Evolutionary conservation across 441 rosid species (phyloP), one percentile per base, ranked within the genome.

Genomic region (Corymbia citriodora): DNA sequence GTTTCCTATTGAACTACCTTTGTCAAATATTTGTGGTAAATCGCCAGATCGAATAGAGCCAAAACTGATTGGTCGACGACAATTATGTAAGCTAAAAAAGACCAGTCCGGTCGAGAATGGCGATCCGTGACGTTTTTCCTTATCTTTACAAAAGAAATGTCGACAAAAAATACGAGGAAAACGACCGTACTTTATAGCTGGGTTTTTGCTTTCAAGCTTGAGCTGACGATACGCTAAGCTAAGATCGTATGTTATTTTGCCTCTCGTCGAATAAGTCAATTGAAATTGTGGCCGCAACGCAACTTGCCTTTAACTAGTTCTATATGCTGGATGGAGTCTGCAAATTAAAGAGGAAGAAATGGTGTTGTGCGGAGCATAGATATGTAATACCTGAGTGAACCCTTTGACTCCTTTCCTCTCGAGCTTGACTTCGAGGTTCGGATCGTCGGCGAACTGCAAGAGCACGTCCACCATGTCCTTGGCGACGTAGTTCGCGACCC

Each of bases 391-490:
- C 93, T 90, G 94, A 55, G 90, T 92, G 48, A 94, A 91, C 11
- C 92, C 95, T 91, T 93, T 94, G 48, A 94, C 95, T 2, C 96
- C 95, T 63, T 88, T 89, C 65, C 96, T 93, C 61, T 94, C 95
- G 23, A 96, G 92, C 94, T 95, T 93, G 57, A 93, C 90, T 3
- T 94, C 94, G n/a, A 91, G 92, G 50, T 49, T 68, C 1, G 94
- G 94, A 88, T 94, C 94, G 36, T 94, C 94, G 5, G 95, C 93
- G 9, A 93, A 89, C 88, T 92, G 93, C 87, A 94, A 57, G 25
- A 94, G 91, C 89, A 94, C 94, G 54, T 94, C 95, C 16, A 94
- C 94, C 94, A 94, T 92, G 74, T 94, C 94, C 89, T 88, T 91
- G 5, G 94, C 95, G 3, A 88, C 95, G 61, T 91, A 95, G 72